Evolutionary conservation across 1,139 yeast species (phyloP).

Genomic region (Pichia sp.): DNA sequence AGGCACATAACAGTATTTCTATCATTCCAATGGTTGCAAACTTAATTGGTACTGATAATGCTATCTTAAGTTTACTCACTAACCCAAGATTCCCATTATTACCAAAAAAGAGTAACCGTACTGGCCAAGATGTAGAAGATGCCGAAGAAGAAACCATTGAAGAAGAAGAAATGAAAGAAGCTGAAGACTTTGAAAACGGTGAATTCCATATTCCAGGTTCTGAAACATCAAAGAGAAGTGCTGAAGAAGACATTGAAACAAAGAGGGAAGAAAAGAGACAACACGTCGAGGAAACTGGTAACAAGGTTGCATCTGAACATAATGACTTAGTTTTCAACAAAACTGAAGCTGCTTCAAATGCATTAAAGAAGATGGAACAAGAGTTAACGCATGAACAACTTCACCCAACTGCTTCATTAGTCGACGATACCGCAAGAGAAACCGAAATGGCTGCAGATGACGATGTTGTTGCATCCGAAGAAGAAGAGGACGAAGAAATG

Average conservation of each 20-base stretch:
- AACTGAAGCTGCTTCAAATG: slow-evolving; percentile 6
- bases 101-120: slow-evolving; percentile 22
- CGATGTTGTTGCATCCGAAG: neutral
- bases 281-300: slow-evolving; percentile 8
- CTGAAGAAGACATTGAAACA: slow-evolving; percentile 9
- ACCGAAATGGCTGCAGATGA: slow-evolving; percentile 6
- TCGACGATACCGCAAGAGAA: slow-evolving; percentile 1
- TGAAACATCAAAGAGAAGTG: slow-evolving; percentile 6
- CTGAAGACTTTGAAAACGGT: slow-evolving; percentile 3
- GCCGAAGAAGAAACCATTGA: slow-evolving; percentile 13
- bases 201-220: neutral
- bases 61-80: slow-evolving; percentile 51
- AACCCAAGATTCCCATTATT: slow-evolving; percentile 78
- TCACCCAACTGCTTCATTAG: neutral
- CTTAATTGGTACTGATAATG: slow-evolving; percentile 39
- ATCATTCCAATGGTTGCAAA: slow-evolving; percentile 67
- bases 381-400: slow-evolving; percentile 8
- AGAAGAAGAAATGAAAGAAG: slow-evolving; percentile 9
- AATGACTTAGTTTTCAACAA: slow-evolving; percentile 19
- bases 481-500: slow-evolving; percentile 23
- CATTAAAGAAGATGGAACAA: slow-evolving; percentile 9
- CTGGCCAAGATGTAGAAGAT: no score
- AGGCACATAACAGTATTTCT: slow-evolving; percentile 24
- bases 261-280: slow-evolving; percentile 4
- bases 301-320: slow-evolving; percentile 12